Evolutionary conservation across 805 yeast genomes (phyloP), one percentile per base, ranked within the genome.

Genomic region (Ogataea zsoltii): DNA sequence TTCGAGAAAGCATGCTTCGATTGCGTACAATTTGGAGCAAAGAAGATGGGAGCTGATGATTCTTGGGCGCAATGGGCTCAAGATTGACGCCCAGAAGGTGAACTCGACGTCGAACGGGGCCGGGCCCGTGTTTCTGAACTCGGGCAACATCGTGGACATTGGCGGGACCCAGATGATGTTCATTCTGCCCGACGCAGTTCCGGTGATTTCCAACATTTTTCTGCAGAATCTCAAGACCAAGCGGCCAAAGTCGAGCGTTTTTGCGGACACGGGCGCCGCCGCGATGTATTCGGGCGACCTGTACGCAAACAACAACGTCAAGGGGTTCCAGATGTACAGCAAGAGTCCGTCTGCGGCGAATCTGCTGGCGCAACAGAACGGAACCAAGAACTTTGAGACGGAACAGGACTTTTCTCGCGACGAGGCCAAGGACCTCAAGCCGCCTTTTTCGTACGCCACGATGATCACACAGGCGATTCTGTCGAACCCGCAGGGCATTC

Each of bases 121-220:
- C 11, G 55, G 53, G 0, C 73, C 76, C 2, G 75, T 83, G 12
- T 76, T 82, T 11, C 74, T 94, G 45, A 76, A 77, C 42, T 84
- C 95, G 2, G 99, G 99, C n/a, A 87, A 92, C 33, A 81, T 94
- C 14, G 68, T 94, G 46, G 99, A 94, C 58, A 83, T 94, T 37
- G 98, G 98, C 14, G 97, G 97, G 5, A 90, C 96, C 10, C 98
- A 94, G 67, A 94, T 94, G 98, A 92, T 94, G 96, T 94, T 94
- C 62, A 94, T 94, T 31, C 72, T 94, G 54, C 99, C 99, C 2
- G 97, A 91, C 63, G 82, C 88, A 4, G 80, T 81, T 11, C 96
- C 97, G 2, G 69, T 67, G 28, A 74, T 91, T 7, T 77, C 86
- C 50, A 74, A 66, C 34, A 67, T 68, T 38, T 71, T 79, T 63